These are phyloP conservation scores for Nemania sp. DNA, from an alignment of 2,329 filamentous ascomycete genomes.

Conservation along the genomic window DNA sequence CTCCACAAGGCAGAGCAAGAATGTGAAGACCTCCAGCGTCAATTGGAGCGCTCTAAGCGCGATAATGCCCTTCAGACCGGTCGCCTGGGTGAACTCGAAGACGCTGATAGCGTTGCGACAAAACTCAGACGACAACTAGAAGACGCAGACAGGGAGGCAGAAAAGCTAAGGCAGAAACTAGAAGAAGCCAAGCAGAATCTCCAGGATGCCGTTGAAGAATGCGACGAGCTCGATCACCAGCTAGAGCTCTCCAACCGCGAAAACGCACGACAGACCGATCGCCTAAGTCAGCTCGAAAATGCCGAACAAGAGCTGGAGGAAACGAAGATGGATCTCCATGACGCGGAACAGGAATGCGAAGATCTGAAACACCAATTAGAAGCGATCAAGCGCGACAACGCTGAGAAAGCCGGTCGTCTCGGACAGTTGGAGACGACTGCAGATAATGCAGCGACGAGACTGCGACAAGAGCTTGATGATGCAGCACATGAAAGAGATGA, in stretches of 20 bases:
- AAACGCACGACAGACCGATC: neutral
- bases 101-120: no score
- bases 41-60: neutral
- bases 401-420: conserved; percentile 49
- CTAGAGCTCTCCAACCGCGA: neutral
- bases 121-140: no score
- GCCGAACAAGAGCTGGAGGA: conserved; percentile 23
- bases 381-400: conserved; percentile 69
- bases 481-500: no score
- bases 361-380: conserved; percentile 45
- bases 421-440: no score
- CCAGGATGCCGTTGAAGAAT: neutral
- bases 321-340: no score
- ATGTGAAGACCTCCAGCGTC: conserved; percentile 33
- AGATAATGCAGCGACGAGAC: no score
- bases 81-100: neutral
- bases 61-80: neutral
- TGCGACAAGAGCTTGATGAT: no score
- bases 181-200: neutral
- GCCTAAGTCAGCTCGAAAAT: neutral
- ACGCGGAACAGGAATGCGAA: conserved; percentile 40
- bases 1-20: conserved; percentile 61
- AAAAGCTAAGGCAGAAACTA: neutral
- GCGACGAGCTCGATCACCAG: neutral
- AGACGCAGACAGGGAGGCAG: no score